Evolutionary conservation across 305 asterid species (phyloP), one percentile per base, ranked within the genome.

Genomic region (Rubia balearica): DNA sequence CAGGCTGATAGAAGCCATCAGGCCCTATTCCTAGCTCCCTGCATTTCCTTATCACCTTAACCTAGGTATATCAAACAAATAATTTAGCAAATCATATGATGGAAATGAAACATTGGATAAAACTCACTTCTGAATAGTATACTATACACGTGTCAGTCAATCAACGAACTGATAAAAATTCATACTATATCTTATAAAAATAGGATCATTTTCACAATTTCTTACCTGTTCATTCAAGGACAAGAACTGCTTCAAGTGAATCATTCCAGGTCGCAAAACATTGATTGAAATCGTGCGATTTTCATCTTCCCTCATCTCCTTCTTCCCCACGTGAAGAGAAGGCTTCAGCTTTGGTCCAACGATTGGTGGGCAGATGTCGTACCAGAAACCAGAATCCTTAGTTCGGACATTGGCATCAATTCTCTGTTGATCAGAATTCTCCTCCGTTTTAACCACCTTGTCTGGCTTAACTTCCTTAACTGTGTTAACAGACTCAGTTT

Each of bases 1-100:
- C 86, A 71, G 97, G 95, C 72, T 80, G 85, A 83, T 91, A 91
- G 79, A 90, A 91, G 12, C 97, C 97, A 67, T 95, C 96, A 73
- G 81, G 67, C 1, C 84, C 86, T 71, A 51, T 76, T 72, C 97
- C 97, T 78, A 91, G 90, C 61, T 85, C 82, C 63, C 83, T 78
- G 71, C 95, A 87, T 27, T 67, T 65, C 70, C 77, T 86, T 40
- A 84, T 76, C 76, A 91, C 64, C 79, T 76, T 78, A 59, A 89
- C 95, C 97, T 89, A 76, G 24, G 73, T 56, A 16, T 4, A 78
- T 10, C 12, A 38, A 36, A 36, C 0, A 63, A 16, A 40, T 17
- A 22, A 63, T n/a, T 13, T 36, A 46, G 40, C 7, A 71, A 22
- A 55, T 10, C 59, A 60, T 10, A 17, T 8, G 1, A 45, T 14